Percentiles rank a stretch among this genome's conserved stretches.
These are phyloP conservation scores for Kwoniella bestiolae DNA, from an alignment of 768 basidiomycete genomes.

Conservation along the genomic window DNA sequence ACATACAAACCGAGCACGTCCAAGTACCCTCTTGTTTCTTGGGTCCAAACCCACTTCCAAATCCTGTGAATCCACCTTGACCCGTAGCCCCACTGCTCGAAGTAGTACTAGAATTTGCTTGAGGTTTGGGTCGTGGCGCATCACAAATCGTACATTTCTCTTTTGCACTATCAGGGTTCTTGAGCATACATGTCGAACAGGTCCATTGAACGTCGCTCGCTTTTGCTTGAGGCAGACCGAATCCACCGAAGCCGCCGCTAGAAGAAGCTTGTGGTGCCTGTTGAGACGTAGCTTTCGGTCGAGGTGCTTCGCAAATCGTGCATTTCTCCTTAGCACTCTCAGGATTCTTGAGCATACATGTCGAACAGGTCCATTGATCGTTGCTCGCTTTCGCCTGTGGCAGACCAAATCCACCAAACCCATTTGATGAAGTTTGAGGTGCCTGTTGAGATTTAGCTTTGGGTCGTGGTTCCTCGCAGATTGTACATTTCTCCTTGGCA, in stretches of 20 bases:
- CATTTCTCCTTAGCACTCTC: conserved; percentile 61
- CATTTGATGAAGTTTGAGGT: no score
- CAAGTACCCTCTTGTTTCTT: conserved; percentile 56
- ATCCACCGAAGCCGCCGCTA: no score
- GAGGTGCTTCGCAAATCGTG: conserved; percentile 60
- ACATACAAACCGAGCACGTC: conserved; percentile 66
- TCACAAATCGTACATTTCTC: conserved; percentile 64
- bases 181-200: conserved; percentile 64
- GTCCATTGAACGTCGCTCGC: conserved; percentile 60
- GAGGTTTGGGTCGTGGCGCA: conserved; percentile 35
- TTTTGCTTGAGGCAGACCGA: neutral
- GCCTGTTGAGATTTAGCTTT: conserved; percentile 62
- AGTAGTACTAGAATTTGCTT: no score
- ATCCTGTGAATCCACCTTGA: conserved; percentile 6
- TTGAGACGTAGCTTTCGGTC: neutral
- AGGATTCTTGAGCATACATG: conserved; percentile 60
- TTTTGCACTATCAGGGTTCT: conserved; percentile 58
- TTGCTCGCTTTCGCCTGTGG: no score
- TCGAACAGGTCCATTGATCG: no score
- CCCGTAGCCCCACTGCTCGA: neutral
- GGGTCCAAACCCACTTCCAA: neutral
- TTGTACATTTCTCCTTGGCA: conserved; percentile 61
- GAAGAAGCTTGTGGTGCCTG: no score
- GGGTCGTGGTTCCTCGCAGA: conserved; percentile 60
- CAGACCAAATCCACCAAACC: no score